Evolutionary conservation across 1,284 basidiomycete species (phyloP).

Genomic region (Fomitopsis betulina): DNA sequence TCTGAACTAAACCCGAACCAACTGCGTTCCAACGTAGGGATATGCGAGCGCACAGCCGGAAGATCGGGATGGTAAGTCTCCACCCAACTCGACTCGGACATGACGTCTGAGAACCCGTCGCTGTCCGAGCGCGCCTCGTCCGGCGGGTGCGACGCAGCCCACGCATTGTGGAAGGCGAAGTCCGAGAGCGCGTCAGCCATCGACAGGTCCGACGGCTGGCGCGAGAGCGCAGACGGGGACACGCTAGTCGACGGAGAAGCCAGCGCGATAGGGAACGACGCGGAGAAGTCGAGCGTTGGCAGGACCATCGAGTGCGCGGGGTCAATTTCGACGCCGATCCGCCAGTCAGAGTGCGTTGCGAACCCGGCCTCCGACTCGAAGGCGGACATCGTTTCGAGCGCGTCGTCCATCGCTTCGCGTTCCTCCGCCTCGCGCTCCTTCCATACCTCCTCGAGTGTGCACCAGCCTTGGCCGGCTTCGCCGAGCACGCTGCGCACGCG

Average conservation of each 20-base stretch:
- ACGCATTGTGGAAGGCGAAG: constrained; percentile 26
- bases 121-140: constrained; percentile 7
- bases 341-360: constrained; percentile 3
- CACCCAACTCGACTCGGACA: constrained; percentile 15
- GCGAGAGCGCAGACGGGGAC: not conserved
- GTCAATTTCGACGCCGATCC: constrained; percentile 37
- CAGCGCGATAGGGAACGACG: constrained; percentile 23
- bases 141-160: constrained; percentile 15
- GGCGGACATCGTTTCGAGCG: constrained; percentile 22
- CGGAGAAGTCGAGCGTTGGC: constrained; percentile 67
- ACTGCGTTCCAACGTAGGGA: constrained; percentile 7
- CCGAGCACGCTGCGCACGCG: constrained; percentile 63
- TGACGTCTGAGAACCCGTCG: constrained; percentile 9
- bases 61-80: not conserved
- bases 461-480: constrained; percentile 68
- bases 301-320: constrained; percentile 57
- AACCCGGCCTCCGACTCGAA: constrained; percentile 9
- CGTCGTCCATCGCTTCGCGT: constrained; percentile 24
- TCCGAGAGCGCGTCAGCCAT: constrained; percentile 15
- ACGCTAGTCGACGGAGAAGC: not conserved
- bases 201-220: constrained; percentile 12
- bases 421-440: constrained; percentile 32
- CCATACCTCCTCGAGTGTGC: constrained; percentile 55
- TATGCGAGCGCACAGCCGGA: not conserved
- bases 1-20: constrained; percentile 33